Conservation (phyloP, 176 grass and related monocot species). For the Avena insularis region DNA sequence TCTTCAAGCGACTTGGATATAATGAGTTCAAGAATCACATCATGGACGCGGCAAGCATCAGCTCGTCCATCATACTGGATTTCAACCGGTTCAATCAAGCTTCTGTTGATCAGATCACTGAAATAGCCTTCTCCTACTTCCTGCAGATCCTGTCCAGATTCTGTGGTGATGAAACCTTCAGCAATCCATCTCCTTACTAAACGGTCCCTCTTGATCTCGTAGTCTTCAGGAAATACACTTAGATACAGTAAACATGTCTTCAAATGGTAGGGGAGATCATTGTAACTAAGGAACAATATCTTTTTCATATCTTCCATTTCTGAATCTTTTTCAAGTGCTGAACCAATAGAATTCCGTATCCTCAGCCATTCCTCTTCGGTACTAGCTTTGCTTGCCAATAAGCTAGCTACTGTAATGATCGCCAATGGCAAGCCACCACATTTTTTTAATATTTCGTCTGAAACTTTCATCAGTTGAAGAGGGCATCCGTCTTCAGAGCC, state of each 20-base stretch:
- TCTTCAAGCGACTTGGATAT: conserved; percentile 26
- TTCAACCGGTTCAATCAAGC: conserved; percentile 30
- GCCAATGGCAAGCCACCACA: conserved; percentile 38
- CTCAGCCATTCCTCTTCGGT: conserved; percentile 28
- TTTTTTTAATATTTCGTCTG: conserved; percentile 36
- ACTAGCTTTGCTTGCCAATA: conserved; percentile 24
- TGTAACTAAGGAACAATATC: conserved; percentile 32
- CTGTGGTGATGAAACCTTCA: conserved; percentile 37
- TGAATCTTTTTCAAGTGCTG: conserved; percentile 30
- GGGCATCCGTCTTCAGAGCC: conserved; percentile 26
- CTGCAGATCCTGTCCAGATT: conserved; percentile 25
- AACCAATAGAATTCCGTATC: conserved; percentile 17
- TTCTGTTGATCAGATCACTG: conserved; percentile 38
- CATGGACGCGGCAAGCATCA: conserved; percentile 41
- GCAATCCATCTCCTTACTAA: conserved; percentile 49
- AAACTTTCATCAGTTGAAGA: conserved; percentile 22
- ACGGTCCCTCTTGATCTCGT: conserved; percentile 34
- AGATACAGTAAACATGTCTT: conserved; percentile 41
- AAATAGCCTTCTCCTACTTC: conserved; percentile 41
- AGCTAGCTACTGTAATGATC: conserved; percentile 27
- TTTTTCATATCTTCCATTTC: conserved; percentile 18
- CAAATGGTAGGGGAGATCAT: conserved; percentile 37
- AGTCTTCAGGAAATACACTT: conserved; percentile 46
- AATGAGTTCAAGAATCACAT: conserved; percentile 42
- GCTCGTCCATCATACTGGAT: conserved; percentile 32